phyloP scores from a whole-genome alignment of 1,284 basidiomycete species.

The Xerocomus minutiporus region DNA sequence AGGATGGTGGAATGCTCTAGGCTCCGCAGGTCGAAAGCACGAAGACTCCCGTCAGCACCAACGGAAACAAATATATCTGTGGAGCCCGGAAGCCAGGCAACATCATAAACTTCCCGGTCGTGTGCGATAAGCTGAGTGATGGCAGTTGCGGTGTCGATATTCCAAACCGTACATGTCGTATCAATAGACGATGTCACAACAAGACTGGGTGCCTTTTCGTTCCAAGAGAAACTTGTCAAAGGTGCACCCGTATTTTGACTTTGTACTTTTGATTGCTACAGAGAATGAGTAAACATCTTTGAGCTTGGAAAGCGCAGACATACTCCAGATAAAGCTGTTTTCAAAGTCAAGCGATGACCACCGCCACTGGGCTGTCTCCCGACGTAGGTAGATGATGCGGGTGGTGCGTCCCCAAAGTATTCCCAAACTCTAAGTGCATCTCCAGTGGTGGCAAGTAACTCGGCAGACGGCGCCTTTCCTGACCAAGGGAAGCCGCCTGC shows the following conservation, averaged over 20 bases:
- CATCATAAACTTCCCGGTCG: conserved; percentile 96
- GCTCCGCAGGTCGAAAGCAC: conserved; percentile 94
- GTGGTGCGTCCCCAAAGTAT: conserved; percentile 59
- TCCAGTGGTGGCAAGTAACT: conserved; percentile 85
- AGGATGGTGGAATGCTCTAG: conserved; percentile 98
- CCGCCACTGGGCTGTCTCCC: conserved; percentile 56
- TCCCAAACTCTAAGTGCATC: conserved; percentile 90
- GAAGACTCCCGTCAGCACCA: conserved; percentile 93
- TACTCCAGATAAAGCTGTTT: conserved; percentile 79
- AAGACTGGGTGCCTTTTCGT: conserved; percentile 79
- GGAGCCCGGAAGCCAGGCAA: conserved; percentile 97
- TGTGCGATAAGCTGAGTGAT: conserved; percentile 98
- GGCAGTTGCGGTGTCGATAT: conserved; percentile 92
- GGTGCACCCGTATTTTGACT: conserved; percentile 81
- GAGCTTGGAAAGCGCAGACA: conserved; percentile 32
- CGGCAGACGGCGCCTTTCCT: conserved; percentile 56
- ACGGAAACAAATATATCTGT: conserved; percentile 98
- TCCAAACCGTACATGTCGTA: conserved; percentile 95
- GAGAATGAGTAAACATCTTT: conserved; percentile 10
- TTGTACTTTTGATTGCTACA: conserved; percentile 82
- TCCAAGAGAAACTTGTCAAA: conserved; percentile 95
- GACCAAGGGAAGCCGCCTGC: conserved; percentile 60
- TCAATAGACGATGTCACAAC: conserved; percentile 97
- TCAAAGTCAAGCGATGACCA: conserved; percentile 60
- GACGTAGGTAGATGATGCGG: conserved; percentile 62